phyloP scores from a whole-genome alignment of 1,284 basidiomycete species.

The Apiotrichum gracile region DNA sequence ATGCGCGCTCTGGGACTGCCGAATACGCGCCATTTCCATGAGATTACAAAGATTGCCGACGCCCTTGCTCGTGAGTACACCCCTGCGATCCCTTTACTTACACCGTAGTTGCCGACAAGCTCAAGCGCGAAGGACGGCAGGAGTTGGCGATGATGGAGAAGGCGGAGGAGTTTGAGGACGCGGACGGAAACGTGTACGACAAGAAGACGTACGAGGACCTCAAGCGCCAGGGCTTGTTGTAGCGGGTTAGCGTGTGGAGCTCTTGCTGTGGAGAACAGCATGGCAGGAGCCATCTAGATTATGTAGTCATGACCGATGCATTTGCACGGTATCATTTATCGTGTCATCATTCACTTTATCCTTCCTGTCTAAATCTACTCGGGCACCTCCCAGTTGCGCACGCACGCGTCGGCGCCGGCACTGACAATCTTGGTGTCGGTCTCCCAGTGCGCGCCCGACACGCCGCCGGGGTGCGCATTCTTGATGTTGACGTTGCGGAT shows the following conservation, averaged over 20 bases:
- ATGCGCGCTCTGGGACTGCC: slow-evolving; percentile 96
- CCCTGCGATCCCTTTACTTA: slow-evolving; percentile 52
- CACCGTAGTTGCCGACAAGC: slow-evolving; percentile 70
- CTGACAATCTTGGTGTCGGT: slow-evolving; percentile 58
- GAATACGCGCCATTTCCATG: slow-evolving; percentile 98
- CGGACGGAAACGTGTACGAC: slow-evolving; percentile 77
- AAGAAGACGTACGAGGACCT: slow-evolving; percentile 46
- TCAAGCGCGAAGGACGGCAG: slow-evolving; percentile 86
- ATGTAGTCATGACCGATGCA: background rate
- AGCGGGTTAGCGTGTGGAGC: slow-evolving; percentile 8
- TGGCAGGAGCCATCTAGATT: too few relatives aligned
- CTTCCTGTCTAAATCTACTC: background rate
- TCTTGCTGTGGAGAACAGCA: background rate
- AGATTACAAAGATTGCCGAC: slow-evolving; percentile 95
- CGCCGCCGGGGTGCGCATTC: slow-evolving; percentile 76
- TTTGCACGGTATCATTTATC: background rate
- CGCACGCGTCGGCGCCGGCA: slow-evolving; percentile 77
- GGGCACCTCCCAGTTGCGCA: slow-evolving; percentile 58
- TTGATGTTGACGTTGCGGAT: slow-evolving; percentile 75
- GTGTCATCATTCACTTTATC: background rate
- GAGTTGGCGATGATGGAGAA: slow-evolving; percentile 87
- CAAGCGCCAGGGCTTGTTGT: slow-evolving; percentile 46
- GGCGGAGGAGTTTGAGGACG: slow-evolving; percentile 94
- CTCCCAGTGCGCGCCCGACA: slow-evolving; percentile 76
- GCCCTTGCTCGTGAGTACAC: slow-evolving; percentile 59